Base-by-base conservation (phyloP, 202 grass and related monocot genomes). In the Digitaria exilis region DNA sequence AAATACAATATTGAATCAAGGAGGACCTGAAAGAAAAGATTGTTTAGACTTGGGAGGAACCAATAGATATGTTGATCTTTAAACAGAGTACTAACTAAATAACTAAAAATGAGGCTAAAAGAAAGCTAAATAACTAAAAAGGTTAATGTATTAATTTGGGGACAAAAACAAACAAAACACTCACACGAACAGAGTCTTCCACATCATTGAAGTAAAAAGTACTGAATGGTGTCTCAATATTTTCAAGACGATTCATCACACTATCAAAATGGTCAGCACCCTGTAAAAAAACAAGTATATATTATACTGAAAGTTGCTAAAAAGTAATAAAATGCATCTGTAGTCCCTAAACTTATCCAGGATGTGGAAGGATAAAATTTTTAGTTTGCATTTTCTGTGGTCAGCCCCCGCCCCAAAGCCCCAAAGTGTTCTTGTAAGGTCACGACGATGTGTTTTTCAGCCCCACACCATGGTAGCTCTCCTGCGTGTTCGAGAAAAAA, bases 261-360 rank as follows among this genome's bases (percentile, higher is more conserved):
- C 42, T 65, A 34, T 34, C 49, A 65, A 12, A 3, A 49, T 6
- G 13, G 18, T 65, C 59, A 78, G 58, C 64, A 64, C 58, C 75
- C 75, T 78, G 58, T 12, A 32, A 76, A 18, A 76, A n/a, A 78
- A 78, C 64, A 78, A 30, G 21, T 65, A 64, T 49, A 64, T 18
- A 64, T 34, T 43, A 34, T 49, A 28, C 9, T 32, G 75, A 8
- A 78, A 50, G 4, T 77, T 64, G 58, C 21, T 65, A 6, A 34
- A 14, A 22, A 32, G 43, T 32, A 78, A 31, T 37, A 37, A 37
- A 37, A 37, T 37, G 35, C n/a, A 37, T 37, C 35, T 37, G 35
- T 37, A 6, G 35, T 37, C 35, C 35, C 35, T 37, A 37, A 37
- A 37, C 35, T 37, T 37, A 6, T 37, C 35, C 6, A 37, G 35